A percentile compares a stretch with the other conserved stretches of the same genome.
phyloP scores from a whole-genome alignment of 306 rosid genomes.

The Malus asiatica region DNA sequence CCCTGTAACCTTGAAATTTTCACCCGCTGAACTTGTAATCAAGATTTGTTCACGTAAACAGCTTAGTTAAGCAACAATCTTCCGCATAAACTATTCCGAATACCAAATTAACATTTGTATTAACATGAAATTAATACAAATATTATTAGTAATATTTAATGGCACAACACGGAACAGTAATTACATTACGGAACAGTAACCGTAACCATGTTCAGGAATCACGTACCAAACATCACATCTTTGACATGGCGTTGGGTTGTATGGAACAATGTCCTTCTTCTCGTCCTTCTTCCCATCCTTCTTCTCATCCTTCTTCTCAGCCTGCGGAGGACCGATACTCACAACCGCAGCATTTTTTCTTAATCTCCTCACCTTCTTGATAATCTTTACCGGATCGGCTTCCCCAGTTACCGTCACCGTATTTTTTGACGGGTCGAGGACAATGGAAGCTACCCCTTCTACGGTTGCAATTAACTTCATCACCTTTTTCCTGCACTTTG shows the following conservation, averaged over 20 bases:
- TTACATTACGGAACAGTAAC: constrained; percentile 42
- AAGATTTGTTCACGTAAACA: too few relatives aligned
- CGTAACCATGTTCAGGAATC: constrained; percentile 29
- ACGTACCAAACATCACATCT: constrained; percentile 48
- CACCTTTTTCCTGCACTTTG: constrained; percentile 46
- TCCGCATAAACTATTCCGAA: too few relatives aligned
- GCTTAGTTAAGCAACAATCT: too few relatives aligned
- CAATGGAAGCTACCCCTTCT: constrained; percentile 40
- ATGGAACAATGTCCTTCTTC: constrained; percentile 10
- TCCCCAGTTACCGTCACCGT: constrained; percentile 47
- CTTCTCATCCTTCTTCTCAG: constrained; percentile 41
- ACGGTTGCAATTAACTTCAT: constrained; percentile 42
- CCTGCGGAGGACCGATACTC: constrained; percentile 35
- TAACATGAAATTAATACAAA: not conserved
- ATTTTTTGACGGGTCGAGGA: constrained; percentile 35
- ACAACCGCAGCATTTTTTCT: constrained; percentile 30
- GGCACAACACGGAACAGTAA: not conserved
- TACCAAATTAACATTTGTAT: not conserved
- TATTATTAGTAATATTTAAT: not conserved
- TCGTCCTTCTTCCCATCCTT: constrained; percentile 18
- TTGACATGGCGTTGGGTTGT: constrained; percentile 23
- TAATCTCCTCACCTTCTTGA: constrained; percentile 47
- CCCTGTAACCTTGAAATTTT: too few relatives aligned
- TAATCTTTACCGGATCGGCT: constrained; percentile 47
- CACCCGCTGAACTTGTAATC: too few relatives aligned